Evolutionary conservation across 208 protist genomes (phyloP), one percentile per base, ranked within the genome.

Genomic region (Acanthamoeba culbertsoni): DNA sequence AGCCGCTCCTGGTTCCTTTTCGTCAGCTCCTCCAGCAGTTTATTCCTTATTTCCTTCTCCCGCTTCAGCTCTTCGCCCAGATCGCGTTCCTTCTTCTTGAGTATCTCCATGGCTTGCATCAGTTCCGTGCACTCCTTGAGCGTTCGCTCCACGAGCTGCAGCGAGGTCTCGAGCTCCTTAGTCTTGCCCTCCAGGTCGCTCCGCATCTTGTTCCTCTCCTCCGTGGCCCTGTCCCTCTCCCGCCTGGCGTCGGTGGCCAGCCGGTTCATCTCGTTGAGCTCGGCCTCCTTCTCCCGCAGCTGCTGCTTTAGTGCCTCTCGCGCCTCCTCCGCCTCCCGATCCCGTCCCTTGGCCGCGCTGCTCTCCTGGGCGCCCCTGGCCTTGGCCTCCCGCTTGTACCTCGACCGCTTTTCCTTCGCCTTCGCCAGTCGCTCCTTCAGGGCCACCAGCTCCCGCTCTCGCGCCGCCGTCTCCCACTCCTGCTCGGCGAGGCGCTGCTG

Each of bases 71-170:
- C 51, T 7, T 89, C 79, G 48, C 33, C 31, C 28, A 89, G 20
- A 23, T 89, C 79, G 0, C 40, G 45, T 28, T 89, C 79, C 33
- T 89, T 59, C 23, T 62, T 65, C 79, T 89, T 89, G 16, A 89
- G 4, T 28, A 89, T 35, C 40, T 89, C 79, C 51, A 89, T 57
- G 10, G 79, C 53, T 3, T 57, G 51, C 79, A 89, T 43, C 33
- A 89, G 79, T 35, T 89, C 79, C 10, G 45, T 89, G 40, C 79
- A 89, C 48, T 89, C 79, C 33, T 89, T 65, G 35, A 89, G 53
- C 28, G 79, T 89, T 8, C 53, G 45, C 33, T 89, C 79, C 4
- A 89, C 79, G 10, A 89, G 79, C 0, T 46, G 51, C 4, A 89
- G 45, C 28, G 53, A 89, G 46, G 55, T 89, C 7, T 5, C 79